Conservation (phyloP, 495 filamentous ascomycete species). For the Hypoxylon trugodes region DNA sequence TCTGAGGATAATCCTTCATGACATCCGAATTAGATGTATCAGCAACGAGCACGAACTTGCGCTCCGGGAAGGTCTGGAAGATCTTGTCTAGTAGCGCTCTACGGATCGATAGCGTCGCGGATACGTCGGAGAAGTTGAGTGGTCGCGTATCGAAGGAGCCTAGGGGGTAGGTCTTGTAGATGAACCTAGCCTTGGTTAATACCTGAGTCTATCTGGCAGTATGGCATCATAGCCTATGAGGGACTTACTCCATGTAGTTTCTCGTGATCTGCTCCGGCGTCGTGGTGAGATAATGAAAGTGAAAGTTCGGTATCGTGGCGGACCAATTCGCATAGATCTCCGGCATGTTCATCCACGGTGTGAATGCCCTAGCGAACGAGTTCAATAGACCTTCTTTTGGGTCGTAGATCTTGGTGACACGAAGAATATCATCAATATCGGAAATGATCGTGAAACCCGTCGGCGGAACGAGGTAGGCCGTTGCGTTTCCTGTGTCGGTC, state of each 20-base stretch:
- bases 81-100: conserved; percentile 71
- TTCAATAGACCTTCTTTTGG: conserved; percentile 78
- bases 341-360: conserved; percentile 81
- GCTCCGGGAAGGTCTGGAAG: conserved; percentile 76
- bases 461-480: conserved; percentile 76
- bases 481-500: conserved; percentile 72
- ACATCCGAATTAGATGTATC: conserved; percentile 83
- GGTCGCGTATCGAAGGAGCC: conserved; percentile 80
- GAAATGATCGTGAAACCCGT: conserved; percentile 73
- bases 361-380: conserved; percentile 75
- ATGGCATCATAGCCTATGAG: not conserved
- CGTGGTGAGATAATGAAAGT: conserved; percentile 87
- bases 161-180: conserved; percentile 74
- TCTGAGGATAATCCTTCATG: conserved; percentile 75
- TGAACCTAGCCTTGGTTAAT: conserved; percentile 55
- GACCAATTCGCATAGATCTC: conserved; percentile 75
- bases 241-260: conserved; percentile 71
- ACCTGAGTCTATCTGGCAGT: too few species aligned
- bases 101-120: conserved; percentile 74
- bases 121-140: conserved; percentile 79
- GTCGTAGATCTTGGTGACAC: conserved; percentile 82
- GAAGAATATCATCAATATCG: conserved; percentile 83
- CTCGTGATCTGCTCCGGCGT: conserved; percentile 81
- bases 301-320: conserved; percentile 63
- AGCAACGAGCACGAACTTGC: conserved; percentile 78